Evolutionary conservation across 2,329 filamentous ascomycete genomes (phyloP).

Genomic region (Pseudopyricularia javanii): DNA sequence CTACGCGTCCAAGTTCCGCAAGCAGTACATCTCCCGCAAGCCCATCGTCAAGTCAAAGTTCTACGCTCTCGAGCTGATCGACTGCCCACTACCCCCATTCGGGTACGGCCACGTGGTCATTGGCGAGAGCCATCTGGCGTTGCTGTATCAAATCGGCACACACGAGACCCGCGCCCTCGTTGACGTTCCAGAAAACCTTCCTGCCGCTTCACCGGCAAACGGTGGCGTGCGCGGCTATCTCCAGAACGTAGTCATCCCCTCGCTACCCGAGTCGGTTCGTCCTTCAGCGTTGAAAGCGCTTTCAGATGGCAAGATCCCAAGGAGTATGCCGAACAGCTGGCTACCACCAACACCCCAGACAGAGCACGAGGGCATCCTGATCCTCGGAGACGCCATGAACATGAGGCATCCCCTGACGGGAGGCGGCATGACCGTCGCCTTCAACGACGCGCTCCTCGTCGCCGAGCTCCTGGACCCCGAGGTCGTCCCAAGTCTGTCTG

Average conservation of each 20-base stretch:
- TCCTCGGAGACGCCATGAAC: constrained; percentile 92
- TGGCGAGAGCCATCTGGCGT: constrained; percentile 60
- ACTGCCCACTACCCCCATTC: constrained; percentile 64
- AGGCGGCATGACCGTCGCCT: constrained; percentile 94
- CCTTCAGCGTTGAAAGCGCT: constrained; percentile 67
- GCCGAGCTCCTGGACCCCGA: constrained; percentile 60
- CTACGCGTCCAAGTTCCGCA: constrained; percentile 85
- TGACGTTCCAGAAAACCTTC: constrained; percentile 69
- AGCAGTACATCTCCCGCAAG: constrained; percentile 54
- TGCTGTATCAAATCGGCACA: constrained; percentile 94
- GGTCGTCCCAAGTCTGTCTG: constrained; percentile 54
- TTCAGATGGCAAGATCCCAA: constrained; percentile 62
- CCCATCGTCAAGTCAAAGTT: constrained; percentile 76
- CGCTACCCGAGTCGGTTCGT: constrained; percentile 58
- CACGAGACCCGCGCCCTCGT: constrained; percentile 86
- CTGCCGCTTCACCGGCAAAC: constrained; percentile 57
- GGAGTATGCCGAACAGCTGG: constrained; percentile 91
- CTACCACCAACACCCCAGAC: constrained; percentile 60
- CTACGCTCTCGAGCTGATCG: constrained; percentile 84
- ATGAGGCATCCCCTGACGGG: constrained; percentile 98
- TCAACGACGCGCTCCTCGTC: constrained; percentile 80
- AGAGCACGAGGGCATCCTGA: constrained; percentile 54
- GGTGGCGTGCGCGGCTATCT: constrained; percentile 84
- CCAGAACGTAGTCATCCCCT: constrained; percentile 60
- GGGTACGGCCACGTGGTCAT: constrained; percentile 83